A percentile compares a stretch with the other conserved stretches of the same genome.
These are phyloP conservation scores for Hymenoscyphus linearis DNA, from an alignment of 2,329 filamentous ascomycete genomes.

Conservation along the genomic window DNA sequence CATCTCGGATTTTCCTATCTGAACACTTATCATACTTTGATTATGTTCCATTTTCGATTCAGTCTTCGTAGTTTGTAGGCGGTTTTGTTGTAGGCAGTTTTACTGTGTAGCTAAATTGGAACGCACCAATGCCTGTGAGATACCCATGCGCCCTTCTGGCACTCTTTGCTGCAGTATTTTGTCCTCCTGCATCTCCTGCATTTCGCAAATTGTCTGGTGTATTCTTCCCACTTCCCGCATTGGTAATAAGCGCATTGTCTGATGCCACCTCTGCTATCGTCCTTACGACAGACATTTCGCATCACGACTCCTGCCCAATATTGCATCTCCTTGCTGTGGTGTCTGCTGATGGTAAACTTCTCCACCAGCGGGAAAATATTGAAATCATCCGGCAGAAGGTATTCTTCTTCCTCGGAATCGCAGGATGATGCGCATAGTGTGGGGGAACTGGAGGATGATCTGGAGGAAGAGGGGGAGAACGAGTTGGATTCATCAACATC, in stretches of 20 bases:
- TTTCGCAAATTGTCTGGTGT: conserved; percentile 93
- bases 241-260: conserved; percentile 97
- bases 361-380: conserved; percentile 98
- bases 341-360: conserved; percentile 92
- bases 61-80: neutral
- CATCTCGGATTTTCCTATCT: conserved; percentile 2
- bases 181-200: conserved; percentile 92
- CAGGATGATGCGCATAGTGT: conserved; percentile 33
- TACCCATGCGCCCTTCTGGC: conserved; percentile 97
- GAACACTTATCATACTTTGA: neutral
- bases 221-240: conserved; percentile 98
- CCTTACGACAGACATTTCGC: conserved; percentile 96
- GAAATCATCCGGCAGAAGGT: conserved; percentile 86
- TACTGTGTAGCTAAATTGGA: conserved; percentile 50
- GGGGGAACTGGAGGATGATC: conserved; percentile 28
- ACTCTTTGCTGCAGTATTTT: conserved; percentile 99
- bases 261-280: conserved; percentile 90
- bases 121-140: conserved; percentile 98
- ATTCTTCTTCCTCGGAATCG: conserved; percentile 62
- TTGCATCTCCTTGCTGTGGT: conserved; percentile 96
- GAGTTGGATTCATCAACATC: conserved; percentile 58
- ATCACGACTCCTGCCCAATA: conserved; percentile 99
- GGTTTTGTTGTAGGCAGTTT: conserved; percentile 17
- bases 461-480: conserved; percentile 25
- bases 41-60: conserved; percentile 4